Conservation (phyloP, 345 rosid genomes). For the Brassica napus region DNA sequence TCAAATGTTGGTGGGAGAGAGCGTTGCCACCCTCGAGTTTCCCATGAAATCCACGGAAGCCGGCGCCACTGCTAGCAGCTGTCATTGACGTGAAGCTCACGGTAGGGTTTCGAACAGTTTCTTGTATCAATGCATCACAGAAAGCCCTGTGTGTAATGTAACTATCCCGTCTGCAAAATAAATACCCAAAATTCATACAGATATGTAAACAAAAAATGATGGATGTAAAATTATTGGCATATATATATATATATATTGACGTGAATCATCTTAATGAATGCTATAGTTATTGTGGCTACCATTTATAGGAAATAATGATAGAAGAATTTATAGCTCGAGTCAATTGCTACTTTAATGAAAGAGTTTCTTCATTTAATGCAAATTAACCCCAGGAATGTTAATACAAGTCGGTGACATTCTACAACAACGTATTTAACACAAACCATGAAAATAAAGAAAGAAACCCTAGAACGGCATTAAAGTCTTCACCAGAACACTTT, state of each 20-base stretch:
- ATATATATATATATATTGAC: not conserved
- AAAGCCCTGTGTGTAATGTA: constrained; percentile 90
- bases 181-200: not conserved
- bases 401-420: constrained; percentile 35
- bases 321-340: constrained; percentile 38
- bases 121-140: constrained; percentile 85
- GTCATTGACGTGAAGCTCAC: constrained; percentile 46
- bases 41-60: constrained; percentile 42
- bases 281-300: constrained; percentile 16
- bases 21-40: constrained; percentile 47
- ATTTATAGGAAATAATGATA: constrained; percentile 29
- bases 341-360: constrained; percentile 47
- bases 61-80: not conserved
- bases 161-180: constrained; percentile 72
- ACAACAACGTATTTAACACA: constrained; percentile 30
- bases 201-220: not conserved
- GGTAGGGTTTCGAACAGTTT: constrained; percentile 66
- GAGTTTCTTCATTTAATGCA: constrained; percentile 47
- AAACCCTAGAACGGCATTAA: constrained; percentile 40
- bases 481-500: constrained; percentile 29
- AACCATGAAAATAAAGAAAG: constrained; percentile 38
- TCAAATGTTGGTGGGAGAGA: constrained; percentile 44
- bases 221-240: not conserved
- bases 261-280: constrained; percentile 19
- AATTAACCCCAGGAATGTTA: constrained; percentile 40